These are phyloP conservation scores for Hypoxylon sp. DNA, from an alignment of 2,329 filamentous ascomycete genomes.

Conservation along the genomic window DNA sequence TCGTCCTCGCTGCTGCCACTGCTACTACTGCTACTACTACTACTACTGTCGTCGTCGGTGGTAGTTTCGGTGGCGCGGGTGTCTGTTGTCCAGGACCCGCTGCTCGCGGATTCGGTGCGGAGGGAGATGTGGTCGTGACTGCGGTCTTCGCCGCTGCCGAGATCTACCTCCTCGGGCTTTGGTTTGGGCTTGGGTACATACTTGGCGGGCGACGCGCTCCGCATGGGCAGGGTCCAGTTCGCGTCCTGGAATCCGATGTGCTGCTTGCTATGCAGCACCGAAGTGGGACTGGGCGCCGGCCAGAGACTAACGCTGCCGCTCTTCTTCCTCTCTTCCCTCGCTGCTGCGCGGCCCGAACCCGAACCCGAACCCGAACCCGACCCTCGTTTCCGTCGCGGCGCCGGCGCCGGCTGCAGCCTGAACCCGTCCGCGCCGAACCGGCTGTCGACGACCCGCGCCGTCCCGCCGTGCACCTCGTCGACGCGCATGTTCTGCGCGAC, in stretches of 20 bases:
- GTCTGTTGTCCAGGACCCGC: slow-evolving; percentile 17
- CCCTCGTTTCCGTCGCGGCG: slow-evolving; percentile 3
- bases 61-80: not conserved
- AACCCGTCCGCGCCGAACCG: slow-evolving; percentile 18
- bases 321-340: not conserved
- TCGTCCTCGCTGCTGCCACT: not conserved
- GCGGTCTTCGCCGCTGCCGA: too few species aligned
- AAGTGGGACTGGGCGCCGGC: not conserved
- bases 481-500: not conserved
- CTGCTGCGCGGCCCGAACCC: not conserved
- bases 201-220: not conserved
- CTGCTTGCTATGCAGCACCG: not conserved
- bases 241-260: slow-evolving; percentile 37
- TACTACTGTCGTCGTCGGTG: not conserved
- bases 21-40: not conserved
- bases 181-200: not conserved
- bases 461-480: not conserved
- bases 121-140: too few species aligned
- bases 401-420: slow-evolving; percentile 37
- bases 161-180: not conserved
- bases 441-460: slow-evolving; percentile 9
- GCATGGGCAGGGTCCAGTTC: not conserved
- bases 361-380: not conserved
- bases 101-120: not conserved
- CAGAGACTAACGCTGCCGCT: too few species aligned